phyloP scores from a whole-genome alignment of 768 basidiomycete species.

The Infundibulicybe gibba region DNA sequence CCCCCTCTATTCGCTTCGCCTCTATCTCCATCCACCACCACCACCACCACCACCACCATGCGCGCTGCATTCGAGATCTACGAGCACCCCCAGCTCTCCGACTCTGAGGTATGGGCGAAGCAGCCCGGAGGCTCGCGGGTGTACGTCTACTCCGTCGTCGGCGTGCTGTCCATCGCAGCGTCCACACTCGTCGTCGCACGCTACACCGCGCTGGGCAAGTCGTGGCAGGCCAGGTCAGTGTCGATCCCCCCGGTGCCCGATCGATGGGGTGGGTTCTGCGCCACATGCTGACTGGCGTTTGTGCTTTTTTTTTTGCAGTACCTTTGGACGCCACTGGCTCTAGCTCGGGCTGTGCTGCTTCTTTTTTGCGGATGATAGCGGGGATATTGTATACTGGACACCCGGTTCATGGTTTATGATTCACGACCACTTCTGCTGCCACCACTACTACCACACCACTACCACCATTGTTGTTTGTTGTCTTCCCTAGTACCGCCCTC shows the following conservation, averaged over 20 bases:
- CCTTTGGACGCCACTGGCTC: constrained; percentile 8
- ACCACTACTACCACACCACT: too few relatives aligned
- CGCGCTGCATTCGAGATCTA: constrained; percentile 33
- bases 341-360: neutral
- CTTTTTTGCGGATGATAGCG: neutral
- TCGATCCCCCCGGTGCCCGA: neutral
- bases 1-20: too few relatives aligned
- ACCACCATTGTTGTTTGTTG: too few relatives aligned
- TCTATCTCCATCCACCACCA: too few relatives aligned
- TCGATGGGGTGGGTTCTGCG: constrained; percentile 1
- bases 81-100: constrained; percentile 33
- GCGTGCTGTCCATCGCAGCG: constrained; percentile 26
- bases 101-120: constrained; percentile 34
- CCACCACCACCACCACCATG: constrained; percentile 17
- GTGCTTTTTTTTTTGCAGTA: constrained; percentile 4
- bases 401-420: neutral
- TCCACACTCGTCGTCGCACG: constrained; percentile 28
- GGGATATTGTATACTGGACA: neutral
- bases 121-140: constrained; percentile 17
- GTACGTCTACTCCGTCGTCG: constrained; percentile 22
- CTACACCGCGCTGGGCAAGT: constrained; percentile 21
- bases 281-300: neutral
- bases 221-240: constrained; percentile 24
- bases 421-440: too few relatives aligned
- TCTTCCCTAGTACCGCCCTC: too few relatives aligned